phyloP scores from a whole-genome alignment of 768 basidiomycete species.

The Lactifluus rugatus region DNA sequence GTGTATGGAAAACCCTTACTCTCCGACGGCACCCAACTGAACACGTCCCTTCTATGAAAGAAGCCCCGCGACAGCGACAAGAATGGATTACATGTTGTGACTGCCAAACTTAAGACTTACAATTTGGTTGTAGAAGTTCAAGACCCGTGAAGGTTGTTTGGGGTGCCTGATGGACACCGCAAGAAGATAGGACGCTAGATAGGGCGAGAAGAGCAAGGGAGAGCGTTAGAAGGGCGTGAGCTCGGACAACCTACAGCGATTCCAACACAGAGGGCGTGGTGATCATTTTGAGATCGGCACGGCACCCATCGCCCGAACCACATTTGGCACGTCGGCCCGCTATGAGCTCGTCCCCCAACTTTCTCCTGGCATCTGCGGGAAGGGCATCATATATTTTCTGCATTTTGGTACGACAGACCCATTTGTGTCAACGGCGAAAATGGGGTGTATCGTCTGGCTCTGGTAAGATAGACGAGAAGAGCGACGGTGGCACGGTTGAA shows the following conservation, averaged over 20 bases:
- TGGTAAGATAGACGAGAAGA: slow-evolving; percentile 49
- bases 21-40: slow-evolving; percentile 65
- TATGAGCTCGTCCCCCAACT: slow-evolving; percentile 34
- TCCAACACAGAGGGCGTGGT: slow-evolving; percentile 8
- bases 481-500: slow-evolving; percentile 51
- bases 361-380: slow-evolving; percentile 31
- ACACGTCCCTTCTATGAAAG: slow-evolving; percentile 62
- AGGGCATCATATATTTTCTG: slow-evolving; percentile 41
- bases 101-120: slow-evolving; percentile 73
- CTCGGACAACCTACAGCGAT: slow-evolving; percentile 54
- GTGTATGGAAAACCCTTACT: slow-evolving; percentile 30
- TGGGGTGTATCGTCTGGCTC: slow-evolving; percentile 38
- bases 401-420: slow-evolving; percentile 51
- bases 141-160: slow-evolving; percentile 45
- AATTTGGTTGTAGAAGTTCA: slow-evolving; percentile 66
- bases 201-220: slow-evolving; percentile 64
- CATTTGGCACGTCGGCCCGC: slow-evolving; percentile 40
- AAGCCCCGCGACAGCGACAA: slow-evolving; percentile 59
- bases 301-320: slow-evolving; percentile 47
- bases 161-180: slow-evolving; percentile 56
- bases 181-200: slow-evolving; percentile 66
- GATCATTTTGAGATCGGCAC: slow-evolving; percentile 61
- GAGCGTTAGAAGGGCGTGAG: slow-evolving; percentile 49
- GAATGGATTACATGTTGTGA: slow-evolving; percentile 71
- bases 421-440: slow-evolving; percentile 57